These are phyloP conservation scores for Neonothopanus nambi DNA, from an alignment of 1,284 basidiomycete genomes.

Conservation along the genomic window DNA sequence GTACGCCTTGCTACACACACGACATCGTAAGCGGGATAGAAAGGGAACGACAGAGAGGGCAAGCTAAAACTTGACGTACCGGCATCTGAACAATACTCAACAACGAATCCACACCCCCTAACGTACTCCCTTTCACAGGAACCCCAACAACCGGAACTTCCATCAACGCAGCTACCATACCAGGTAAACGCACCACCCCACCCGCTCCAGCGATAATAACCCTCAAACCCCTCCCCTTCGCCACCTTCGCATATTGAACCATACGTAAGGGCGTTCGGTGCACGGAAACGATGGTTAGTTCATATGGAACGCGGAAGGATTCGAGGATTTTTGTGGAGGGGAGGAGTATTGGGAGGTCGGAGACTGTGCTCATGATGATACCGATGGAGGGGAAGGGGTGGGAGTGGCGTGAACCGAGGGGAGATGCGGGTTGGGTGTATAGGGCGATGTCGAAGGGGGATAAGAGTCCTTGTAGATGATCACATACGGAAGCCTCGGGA, in stretches of 20 bases:
- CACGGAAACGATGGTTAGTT: slow-evolving; percentile 94
- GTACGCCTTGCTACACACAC: slow-evolving; percentile 79
- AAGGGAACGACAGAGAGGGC: slow-evolving; percentile 7
- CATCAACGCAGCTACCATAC: slow-evolving; percentile 97
- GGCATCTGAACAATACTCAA: slow-evolving; percentile 99
- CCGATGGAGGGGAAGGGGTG: slow-evolving; percentile 77
- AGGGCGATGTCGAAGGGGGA: slow-evolving; percentile 45
- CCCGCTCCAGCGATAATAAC: slow-evolving; percentile 91
- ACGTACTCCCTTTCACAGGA: slow-evolving; percentile 91
- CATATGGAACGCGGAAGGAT: slow-evolving; percentile 71
- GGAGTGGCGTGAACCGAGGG: slow-evolving; percentile 51
- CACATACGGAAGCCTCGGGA: slow-evolving; percentile 76
- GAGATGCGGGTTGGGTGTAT: slow-evolving; percentile 51
- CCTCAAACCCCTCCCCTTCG: too few relatives aligned
- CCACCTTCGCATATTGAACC: too few relatives aligned
- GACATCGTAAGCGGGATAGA: slow-evolving; percentile 10
- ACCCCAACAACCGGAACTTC: slow-evolving; percentile 94
- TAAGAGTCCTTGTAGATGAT: slow-evolving; percentile 73
- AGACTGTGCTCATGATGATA: slow-evolving; percentile 79
- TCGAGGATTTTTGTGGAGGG: slow-evolving; percentile 87
- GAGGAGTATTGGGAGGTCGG: slow-evolving; percentile 93
- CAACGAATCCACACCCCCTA: slow-evolving; percentile 96
- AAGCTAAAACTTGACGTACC: slow-evolving; percentile 47
- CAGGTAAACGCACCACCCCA: slow-evolving; percentile 95
- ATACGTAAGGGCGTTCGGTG: slow-evolving; percentile 53